Evolutionary conservation across 164 flowering plant genomes (phyloP).

Genomic region (Houttuynia cordata): DNA sequence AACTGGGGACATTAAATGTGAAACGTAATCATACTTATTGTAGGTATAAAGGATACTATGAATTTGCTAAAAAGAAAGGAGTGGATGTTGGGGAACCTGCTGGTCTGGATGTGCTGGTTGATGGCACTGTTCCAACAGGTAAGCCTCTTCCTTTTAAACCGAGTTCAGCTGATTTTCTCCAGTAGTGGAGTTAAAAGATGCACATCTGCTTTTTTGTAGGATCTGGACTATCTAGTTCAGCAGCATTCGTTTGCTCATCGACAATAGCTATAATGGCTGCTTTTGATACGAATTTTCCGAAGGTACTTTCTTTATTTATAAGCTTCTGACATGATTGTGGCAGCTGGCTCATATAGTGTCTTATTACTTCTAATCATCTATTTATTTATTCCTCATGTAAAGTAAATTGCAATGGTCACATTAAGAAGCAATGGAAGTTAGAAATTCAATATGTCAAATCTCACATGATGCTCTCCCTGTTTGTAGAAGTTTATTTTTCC

Average conservation of each 20-base stretch:
- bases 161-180: background rate
- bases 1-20: background rate
- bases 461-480: background rate
- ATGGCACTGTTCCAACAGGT: conserved; percentile 97
- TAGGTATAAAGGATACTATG: conserved; percentile 89
- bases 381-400: no score
- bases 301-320: conserved; percentile 29
- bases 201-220: conserved; percentile 29
- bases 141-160: background rate
- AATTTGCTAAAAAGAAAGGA: conserved; percentile 68
- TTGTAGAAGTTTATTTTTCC: background rate
- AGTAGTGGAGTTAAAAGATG: background rate
- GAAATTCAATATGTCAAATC: background rate
- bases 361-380: no score
- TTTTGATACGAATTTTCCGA: conserved; percentile 53
- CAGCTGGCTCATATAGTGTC: no score
- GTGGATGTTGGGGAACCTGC: conserved; percentile 55
- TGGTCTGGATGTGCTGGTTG: conserved; percentile 83
- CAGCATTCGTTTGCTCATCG: conserved; percentile 95
- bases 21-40: conserved; percentile 1
- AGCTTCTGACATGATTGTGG: background rate
- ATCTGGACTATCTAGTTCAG: conserved; percentile 95
- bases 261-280: conserved; percentile 94
- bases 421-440: background rate
- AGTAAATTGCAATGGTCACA: no score